These are phyloP conservation scores for Lecanicillium sp. DNA, from an alignment of 2,329 filamentous ascomycete species.

Conservation along the genomic window DNA sequence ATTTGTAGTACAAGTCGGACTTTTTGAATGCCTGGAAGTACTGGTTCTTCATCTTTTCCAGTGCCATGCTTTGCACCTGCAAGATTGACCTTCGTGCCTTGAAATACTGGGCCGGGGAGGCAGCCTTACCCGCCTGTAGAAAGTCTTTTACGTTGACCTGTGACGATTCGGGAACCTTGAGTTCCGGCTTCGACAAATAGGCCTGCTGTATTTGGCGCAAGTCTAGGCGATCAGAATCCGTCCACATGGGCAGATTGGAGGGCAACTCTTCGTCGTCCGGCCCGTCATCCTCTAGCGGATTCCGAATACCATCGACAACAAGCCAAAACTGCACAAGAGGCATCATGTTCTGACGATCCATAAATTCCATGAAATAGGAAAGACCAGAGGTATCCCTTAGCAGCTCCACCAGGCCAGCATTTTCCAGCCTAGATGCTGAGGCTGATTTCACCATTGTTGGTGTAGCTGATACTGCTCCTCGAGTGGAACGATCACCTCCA, in stretches of 20 bases:
- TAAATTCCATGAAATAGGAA: constrained; percentile 99
- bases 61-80: constrained; percentile 71
- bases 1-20: constrained; percentile 95
- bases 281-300: constrained; percentile 79
- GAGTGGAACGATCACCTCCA: constrained; percentile 46
- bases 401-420: constrained; percentile 75
- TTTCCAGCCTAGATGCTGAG: constrained; percentile 60
- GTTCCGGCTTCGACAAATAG: constrained; percentile 75
- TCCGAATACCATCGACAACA: constrained; percentile 92
- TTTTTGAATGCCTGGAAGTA: constrained; percentile 84
- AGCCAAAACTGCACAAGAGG: constrained; percentile 95
- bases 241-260: constrained; percentile 62
- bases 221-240: constrained; percentile 77
- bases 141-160: constrained; percentile 70
- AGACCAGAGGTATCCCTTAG: constrained; percentile 83
- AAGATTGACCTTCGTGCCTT: constrained; percentile 76
- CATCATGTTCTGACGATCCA: constrained; percentile 88
- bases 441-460: constrained; percentile 24
- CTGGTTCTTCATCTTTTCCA: constrained; percentile 76
- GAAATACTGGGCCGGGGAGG: constrained; percentile 75
- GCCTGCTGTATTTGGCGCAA: constrained; percentile 86
- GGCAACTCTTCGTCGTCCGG: constrained; percentile 58
- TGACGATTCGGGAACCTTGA: constrained; percentile 67
- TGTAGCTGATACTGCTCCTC: constrained; percentile 22
- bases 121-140: constrained; percentile 67